Evolutionary conservation across 2,329 filamentous ascomycete species (phyloP).

Genomic region (Aspergillus ustus): DNA sequence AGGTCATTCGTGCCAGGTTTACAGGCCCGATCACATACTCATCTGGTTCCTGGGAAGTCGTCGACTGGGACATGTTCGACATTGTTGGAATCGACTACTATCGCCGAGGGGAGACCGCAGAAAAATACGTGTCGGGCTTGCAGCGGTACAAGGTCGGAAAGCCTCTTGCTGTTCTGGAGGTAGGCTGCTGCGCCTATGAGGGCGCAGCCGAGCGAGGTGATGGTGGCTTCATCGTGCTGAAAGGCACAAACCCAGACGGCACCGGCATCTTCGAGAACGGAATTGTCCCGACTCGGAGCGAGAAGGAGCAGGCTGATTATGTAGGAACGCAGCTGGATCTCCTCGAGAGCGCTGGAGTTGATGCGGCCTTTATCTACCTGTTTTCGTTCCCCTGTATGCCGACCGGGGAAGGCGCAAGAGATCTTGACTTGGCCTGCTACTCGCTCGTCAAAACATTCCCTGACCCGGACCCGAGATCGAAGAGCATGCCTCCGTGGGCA

Average conservation of each 20-base stretch:
- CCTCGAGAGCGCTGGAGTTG: slow-evolving; percentile 10
- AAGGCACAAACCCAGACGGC: slow-evolving; percentile 21
- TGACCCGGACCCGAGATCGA: slow-evolving; percentile 6
- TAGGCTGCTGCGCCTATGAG: slow-evolving; percentile 24
- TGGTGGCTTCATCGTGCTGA: slow-evolving; percentile 20
- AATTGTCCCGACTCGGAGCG: slow-evolving; percentile 21
- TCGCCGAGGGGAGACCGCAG: slow-evolving; percentile 16
- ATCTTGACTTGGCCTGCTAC: slow-evolving; percentile 24
- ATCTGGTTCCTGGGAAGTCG: slow-evolving; percentile 22
- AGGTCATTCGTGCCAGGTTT: slow-evolving; percentile 9
- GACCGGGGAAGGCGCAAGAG: slow-evolving; percentile 8
- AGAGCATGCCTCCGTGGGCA: slow-evolving; percentile 19
- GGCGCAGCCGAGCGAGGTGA: slow-evolving; percentile 18
- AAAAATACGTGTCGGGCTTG: slow-evolving; percentile 20
- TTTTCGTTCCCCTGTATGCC: slow-evolving; percentile 22
- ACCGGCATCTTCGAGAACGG: slow-evolving; percentile 19
- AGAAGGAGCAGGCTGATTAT: slow-evolving; percentile 22
- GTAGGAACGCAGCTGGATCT: slow-evolving; percentile 19
- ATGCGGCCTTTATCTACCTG: slow-evolving; percentile 20
- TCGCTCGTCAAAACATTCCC: slow-evolving; percentile 22
- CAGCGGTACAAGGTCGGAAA: slow-evolving; percentile 10
- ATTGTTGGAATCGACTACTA: slow-evolving; percentile 23
- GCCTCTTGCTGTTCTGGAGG: slow-evolving; percentile 22
- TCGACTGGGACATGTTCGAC: slow-evolving; percentile 24
- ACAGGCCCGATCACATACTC: slow-evolving; percentile 18